phyloP scores from a whole-genome alignment of 2,329 filamentous ascomycete genomes.

The Dichotomopilus funicola region DNA sequence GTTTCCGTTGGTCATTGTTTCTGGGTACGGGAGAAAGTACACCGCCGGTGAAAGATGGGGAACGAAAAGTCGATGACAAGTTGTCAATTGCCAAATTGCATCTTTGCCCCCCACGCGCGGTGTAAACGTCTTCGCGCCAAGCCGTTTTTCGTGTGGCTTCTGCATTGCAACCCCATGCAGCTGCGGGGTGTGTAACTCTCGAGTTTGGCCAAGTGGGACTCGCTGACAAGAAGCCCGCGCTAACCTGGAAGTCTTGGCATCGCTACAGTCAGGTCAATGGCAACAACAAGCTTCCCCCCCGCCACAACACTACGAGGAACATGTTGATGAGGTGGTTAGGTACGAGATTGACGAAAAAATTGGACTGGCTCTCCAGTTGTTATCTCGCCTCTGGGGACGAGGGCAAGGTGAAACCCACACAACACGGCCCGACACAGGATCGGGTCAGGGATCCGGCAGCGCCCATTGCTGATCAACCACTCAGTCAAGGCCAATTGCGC shows the following conservation, averaged over 20 bases:
- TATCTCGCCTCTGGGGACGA: neutral
- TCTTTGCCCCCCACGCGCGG: conserved; percentile 16
- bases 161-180: conserved; percentile 7
- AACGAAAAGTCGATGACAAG: neutral
- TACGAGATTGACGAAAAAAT: no score
- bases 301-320: neutral
- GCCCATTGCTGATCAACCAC: neutral
- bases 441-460: neutral
- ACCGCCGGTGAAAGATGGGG: neutral
- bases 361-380: no score
- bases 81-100: conserved; percentile 11
- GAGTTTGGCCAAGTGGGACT: neutral
- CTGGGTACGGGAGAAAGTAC: neutral
- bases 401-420: neutral
- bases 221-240: neutral
- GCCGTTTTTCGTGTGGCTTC: conserved; percentile 1
- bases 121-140: conserved; percentile 6
- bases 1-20: conserved; percentile 4
- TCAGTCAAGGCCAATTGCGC: conserved; percentile 4
- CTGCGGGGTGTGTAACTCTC: conserved; percentile 1
- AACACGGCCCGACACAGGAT: neutral
- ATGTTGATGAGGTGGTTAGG: no score
- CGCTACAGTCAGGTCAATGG: neutral
- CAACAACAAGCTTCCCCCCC: neutral
- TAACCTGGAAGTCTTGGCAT: neutral